Conservation (phyloP, 352 stramenopile genomes). For the Globisporangium rhizosaccharum region DNA sequence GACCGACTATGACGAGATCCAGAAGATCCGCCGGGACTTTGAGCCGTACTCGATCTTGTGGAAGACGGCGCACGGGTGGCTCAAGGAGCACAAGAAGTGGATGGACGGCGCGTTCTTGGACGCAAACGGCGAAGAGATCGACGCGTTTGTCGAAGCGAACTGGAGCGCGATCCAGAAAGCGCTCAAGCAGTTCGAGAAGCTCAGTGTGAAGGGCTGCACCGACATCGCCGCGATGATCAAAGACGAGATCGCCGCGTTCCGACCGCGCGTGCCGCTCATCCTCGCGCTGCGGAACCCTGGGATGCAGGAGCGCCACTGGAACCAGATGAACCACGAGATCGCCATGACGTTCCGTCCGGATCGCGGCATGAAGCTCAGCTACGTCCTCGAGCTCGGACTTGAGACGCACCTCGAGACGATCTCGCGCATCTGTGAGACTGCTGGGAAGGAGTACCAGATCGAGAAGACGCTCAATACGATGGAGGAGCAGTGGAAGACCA, state of each 20-base stretch:
- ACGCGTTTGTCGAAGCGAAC: conserved; percentile 84
- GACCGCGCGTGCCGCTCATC: conserved; percentile 88
- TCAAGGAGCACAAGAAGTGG: conserved; percentile 91
- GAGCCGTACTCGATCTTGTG: conserved; percentile 94
- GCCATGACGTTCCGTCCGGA: conserved; percentile 81
- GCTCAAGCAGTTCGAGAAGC: conserved; percentile 92
- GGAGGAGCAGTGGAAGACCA: conserved; percentile 85
- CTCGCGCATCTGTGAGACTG: conserved; percentile 89
- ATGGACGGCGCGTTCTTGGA: conserved; percentile 88
- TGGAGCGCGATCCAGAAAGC: conserved; percentile 85
- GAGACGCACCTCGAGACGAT: conserved; percentile 87
- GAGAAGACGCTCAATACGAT: conserved; percentile 92
- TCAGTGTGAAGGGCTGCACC: conserved; percentile 76
- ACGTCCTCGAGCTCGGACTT: conserved; percentile 82
- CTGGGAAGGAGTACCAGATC: conserved; percentile 94
- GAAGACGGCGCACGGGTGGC: conserved; percentile 89
- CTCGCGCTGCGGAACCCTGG: conserved; percentile 87
- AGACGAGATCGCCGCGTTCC: conserved; percentile 87
- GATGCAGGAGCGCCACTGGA: conserved; percentile 93
- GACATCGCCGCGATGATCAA: conserved; percentile 89
- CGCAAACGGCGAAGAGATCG: conserved; percentile 90
- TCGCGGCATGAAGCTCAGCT: conserved; percentile 76
- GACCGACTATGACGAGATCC: conserved; percentile 90
- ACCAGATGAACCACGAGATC: conserved; percentile 86
- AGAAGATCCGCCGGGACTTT: conserved; percentile 89